Conservation (phyloP, 2,329 filamentous ascomycete species). For the Madurella mycetomatis region DNA sequence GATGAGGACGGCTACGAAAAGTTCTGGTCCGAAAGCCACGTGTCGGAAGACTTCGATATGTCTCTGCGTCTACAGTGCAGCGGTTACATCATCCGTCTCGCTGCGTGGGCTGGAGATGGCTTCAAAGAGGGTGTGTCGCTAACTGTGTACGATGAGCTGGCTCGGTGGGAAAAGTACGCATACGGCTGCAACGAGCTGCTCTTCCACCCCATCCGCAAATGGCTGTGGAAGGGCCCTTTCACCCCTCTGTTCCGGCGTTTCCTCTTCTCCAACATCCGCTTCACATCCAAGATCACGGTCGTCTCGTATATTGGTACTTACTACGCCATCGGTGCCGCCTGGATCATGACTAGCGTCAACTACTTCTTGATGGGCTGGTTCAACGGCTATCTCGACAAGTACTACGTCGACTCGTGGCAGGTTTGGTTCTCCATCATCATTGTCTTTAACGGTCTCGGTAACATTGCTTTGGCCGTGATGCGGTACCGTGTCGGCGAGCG, state of each 20-base stretch:
- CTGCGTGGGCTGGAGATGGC: conserved; percentile 68
- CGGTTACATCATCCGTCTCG: conserved; percentile 69
- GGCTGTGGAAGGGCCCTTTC: conserved; percentile 70
- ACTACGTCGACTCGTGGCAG: conserved; percentile 74
- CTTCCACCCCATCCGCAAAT: conserved; percentile 72
- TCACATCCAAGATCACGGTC: conserved; percentile 72
- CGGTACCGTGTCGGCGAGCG: conserved; percentile 66
- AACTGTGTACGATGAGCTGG: conserved; percentile 79
- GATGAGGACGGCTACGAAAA: conserved; percentile 71
- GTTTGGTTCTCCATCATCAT: conserved; percentile 78
- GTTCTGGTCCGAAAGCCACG: conserved; percentile 76
- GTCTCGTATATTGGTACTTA: conserved; percentile 76
- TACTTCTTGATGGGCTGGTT: conserved; percentile 75
- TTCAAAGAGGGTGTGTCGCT: conserved; percentile 82
- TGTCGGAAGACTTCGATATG: conserved; percentile 81
- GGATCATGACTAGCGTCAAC: conserved; percentile 68
- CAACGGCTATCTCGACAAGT: conserved; percentile 73
- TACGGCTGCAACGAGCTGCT: conserved; percentile 80
- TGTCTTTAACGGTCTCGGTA: conserved; percentile 72
- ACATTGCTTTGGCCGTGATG: conserved; percentile 67
- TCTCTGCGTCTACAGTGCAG: conserved; percentile 68
- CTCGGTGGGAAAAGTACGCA: conserved; percentile 83
- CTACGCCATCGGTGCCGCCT: conserved; percentile 72
- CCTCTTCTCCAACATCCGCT: conserved; percentile 66
- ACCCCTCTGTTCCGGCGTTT: conserved; percentile 74